phyloP scores from a whole-genome alignment of 2,329 filamentous ascomycete species.

The Fusarium protoensiforme region DNA sequence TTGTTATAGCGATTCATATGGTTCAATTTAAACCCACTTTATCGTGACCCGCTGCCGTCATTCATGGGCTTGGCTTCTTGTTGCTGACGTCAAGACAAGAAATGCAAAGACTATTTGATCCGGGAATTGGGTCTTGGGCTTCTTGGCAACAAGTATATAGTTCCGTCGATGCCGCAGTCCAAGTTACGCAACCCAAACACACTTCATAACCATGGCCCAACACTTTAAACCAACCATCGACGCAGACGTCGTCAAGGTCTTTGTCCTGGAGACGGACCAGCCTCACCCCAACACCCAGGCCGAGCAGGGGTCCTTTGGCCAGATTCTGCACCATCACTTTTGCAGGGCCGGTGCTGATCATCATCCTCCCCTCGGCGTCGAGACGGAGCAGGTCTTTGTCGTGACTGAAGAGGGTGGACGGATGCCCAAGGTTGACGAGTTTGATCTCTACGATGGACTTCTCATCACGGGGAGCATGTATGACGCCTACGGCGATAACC shows the following conservation, averaged over 20 bases:
- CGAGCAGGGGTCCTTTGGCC: slow-evolving; percentile 63
- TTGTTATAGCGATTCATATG: neutral
- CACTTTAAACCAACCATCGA: slow-evolving; percentile 42
- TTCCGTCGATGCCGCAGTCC: neutral
- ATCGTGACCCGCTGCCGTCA: slow-evolving; percentile 35
- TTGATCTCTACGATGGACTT: slow-evolving; percentile 76
- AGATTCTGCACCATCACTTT: slow-evolving; percentile 64
- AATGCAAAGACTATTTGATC: neutral
- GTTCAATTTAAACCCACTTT: slow-evolving; percentile 22
- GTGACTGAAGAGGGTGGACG: slow-evolving; percentile 60
- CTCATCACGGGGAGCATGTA: slow-evolving; percentile 77
- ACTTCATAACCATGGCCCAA: slow-evolving; percentile 34
- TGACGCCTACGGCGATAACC: slow-evolving; percentile 76
- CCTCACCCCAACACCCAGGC: slow-evolving; percentile 62
- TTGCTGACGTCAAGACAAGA: slow-evolving; percentile 32
- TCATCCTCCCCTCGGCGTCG: slow-evolving; percentile 63
- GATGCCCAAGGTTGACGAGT: slow-evolving; percentile 59
- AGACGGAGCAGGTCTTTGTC: slow-evolving; percentile 66
- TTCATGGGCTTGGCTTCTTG: slow-evolving; percentile 28
- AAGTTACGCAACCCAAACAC: neutral
- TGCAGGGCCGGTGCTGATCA: slow-evolving; percentile 61
- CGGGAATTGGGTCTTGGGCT: neutral
- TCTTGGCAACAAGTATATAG: neutral
- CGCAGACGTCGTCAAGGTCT: slow-evolving; percentile 48
- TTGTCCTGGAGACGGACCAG: slow-evolving; percentile 69